Evolutionary conservation across 345 rosid species (phyloP).

Genomic region (Ailanthus altissimus): DNA sequence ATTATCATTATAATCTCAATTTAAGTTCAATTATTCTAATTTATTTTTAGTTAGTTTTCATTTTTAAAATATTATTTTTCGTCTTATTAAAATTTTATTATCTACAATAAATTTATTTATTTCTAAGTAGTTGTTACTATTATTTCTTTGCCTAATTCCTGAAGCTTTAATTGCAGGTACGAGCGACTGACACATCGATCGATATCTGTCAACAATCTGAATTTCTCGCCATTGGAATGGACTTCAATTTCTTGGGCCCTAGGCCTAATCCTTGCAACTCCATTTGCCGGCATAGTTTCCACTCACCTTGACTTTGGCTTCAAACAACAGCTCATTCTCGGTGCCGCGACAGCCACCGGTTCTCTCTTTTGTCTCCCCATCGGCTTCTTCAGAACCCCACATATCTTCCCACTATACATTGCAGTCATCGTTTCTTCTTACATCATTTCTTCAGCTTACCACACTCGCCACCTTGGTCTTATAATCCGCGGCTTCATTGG

Average conservation of each 20-base stretch:
- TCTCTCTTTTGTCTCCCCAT: conserved; percentile 54
- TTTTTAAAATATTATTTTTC: too few relatives aligned
- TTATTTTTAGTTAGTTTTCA: too few relatives aligned
- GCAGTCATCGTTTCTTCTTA: conserved; percentile 37
- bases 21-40: too few relatives aligned
- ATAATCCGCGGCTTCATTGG: conserved; percentile 49
- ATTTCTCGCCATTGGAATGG: conserved; percentile 56
- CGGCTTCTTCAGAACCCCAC: conserved; percentile 43
- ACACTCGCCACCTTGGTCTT: conserved; percentile 56
- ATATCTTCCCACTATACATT: conserved; percentile 54
- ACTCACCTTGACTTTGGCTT: conserved; percentile 42
- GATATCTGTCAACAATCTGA: conserved; percentile 25
- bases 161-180: conserved; percentile 39
- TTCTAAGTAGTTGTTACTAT: too few relatives aligned
- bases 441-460: conserved; percentile 45
- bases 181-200: conserved; percentile 26
- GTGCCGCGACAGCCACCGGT: conserved; percentile 50
- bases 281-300: conserved; percentile 34
- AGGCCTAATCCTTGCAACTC: conserved; percentile 46
- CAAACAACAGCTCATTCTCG: conserved; percentile 37
- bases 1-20: too few relatives aligned
- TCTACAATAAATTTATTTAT: too few relatives aligned
- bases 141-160: too few relatives aligned
- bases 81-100: too few relatives aligned
- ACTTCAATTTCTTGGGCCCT: conserved; percentile 58